Evolutionary conservation across 164 flowering plant genomes (phyloP), one percentile per base, ranked within the genome.

Genomic region (Nymphaea colorata): DNA sequence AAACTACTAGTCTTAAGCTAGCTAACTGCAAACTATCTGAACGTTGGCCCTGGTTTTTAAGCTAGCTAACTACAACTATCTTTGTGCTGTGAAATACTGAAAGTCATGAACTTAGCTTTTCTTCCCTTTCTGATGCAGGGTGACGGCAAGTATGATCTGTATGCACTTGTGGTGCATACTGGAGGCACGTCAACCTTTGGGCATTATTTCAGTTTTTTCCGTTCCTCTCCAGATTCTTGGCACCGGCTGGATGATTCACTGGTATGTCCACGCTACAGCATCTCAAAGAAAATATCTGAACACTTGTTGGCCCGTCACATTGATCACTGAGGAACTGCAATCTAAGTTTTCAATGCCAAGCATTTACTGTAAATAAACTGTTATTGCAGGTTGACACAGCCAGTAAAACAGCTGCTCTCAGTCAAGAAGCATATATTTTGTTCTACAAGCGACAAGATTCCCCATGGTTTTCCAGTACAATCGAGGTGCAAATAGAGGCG

Each of bases 81-180:
- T 36, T 61, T 61, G 5, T 17, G 64, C n/a, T n/a, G 64, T 36
- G 25, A n/a, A n/a, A 3, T 61, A 6, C 16, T 25, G 6, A 61
- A 36, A 6, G 4, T 17, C 25, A 61, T 61, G 64, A 8, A n/a
- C 16, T 17, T 3, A 3, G 2, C 18, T 36, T 61, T 5, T 6
- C 60, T 7, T 65, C 8, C 7, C 41, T 67, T 41, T 53, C 41
- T 44, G 18, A 44, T 45, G 67, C 65, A 90, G 96, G 79, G 47
- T 44, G 79, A 79, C 10, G 65, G 81, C 70, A 84, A 81, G 71
- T 90, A 94, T 77, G 86, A 83, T 36, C 79, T 95, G 3, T 92
- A 88, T 83, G 99, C 91, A 43, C 71, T 92, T 73, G 83, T 95
- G 64, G 97, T 84, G 72, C 99, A 95, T 70, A 25, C 6, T 70